Base-by-base conservation (phyloP, 305 asterid genomes). In the Andrographis paniculata region DNA sequence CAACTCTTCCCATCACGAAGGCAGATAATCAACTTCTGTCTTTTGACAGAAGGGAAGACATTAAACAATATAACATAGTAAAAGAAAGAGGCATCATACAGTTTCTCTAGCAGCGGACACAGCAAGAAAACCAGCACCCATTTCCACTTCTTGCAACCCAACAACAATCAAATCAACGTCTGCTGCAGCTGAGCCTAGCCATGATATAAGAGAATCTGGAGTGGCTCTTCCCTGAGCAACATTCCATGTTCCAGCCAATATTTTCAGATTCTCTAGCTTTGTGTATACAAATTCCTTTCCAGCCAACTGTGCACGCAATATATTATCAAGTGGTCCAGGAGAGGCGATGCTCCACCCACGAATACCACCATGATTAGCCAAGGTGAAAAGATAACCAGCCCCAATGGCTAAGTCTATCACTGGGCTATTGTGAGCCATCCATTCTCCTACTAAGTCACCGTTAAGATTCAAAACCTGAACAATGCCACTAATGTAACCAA, bases 81-180 rank as follows among this genome's bases (percentile, higher is more conserved):
- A 39, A 24, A 36, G 48, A 42, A 48, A 52, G 69, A 63, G 44
- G 24, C 16, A 55, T 42, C 61, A 67, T 74, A 91, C 99, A 30
- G 99, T 80, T 83, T 91, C 99, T 75, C 76, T 86, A 65, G 99
- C 99, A 61, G 96, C 99, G 69, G 99, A 80, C 80, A 91, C 68
- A 46, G 99, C 96, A 18, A 91, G 89, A 81, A 91, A 91, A 66
- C 99, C 99, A 71, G 99, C 99, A 52, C 99, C 99, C 96, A 86
- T 91, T 65, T 86, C 99, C 75, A 91, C 95, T 70, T 91, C 99
- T 66, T 91, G 99, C 72, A 91, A 63, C 62, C 99, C 99, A 38
- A 80, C 84, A 43, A 82, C 87, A 62, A 91, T 59, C 38, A 91
- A 71, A 61, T 74, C 94, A 53, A 78, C 55, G 53, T 78, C 91